phyloP scores from a whole-genome alignment of 805 yeast species.

The Zygotorulaspora florentina region DNA sequence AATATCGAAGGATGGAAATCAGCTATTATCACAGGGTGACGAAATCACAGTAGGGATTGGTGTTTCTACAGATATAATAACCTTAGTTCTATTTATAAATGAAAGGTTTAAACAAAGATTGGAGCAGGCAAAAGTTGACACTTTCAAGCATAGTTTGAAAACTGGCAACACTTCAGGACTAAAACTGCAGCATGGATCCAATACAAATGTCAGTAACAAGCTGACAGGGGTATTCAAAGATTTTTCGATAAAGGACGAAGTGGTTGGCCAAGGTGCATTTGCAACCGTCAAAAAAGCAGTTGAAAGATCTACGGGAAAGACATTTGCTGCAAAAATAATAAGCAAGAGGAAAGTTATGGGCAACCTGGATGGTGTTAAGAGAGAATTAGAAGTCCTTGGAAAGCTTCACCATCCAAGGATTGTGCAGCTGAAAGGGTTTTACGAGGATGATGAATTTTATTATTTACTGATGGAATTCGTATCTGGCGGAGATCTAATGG shows the following conservation, averaged over 20 bases:
- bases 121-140: conserved; percentile 18
- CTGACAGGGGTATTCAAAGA: conserved; percentile 55
- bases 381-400: conserved; percentile 79
- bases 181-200: conserved; percentile 10
- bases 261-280: conserved; percentile 97
- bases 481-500: conserved; percentile 97
- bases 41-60: conserved; percentile 89
- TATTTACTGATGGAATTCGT: conserved; percentile 94
- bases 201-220: conserved; percentile 1
- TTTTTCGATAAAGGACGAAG: conserved; percentile 75
- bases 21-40: conserved; percentile 85
- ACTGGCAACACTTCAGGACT: conserved; percentile 1
- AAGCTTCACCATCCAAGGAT: conserved; percentile 80
- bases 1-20: conserved; percentile 71
- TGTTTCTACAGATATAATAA: conserved; percentile 59
- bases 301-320: conserved; percentile 76
- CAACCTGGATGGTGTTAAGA: conserved; percentile 72
- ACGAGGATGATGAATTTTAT: conserved; percentile 75
- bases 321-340: conserved; percentile 88
- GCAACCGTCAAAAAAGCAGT: conserved; percentile 92
- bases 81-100: conserved; percentile 46
- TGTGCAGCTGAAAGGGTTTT: conserved; percentile 76
- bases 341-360: conserved; percentile 76
- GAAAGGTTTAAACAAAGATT: conserved; percentile 31
- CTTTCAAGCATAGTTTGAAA: conserved; percentile 1